phyloP scores from a whole-genome alignment of 441 rosid species.

The Pelargonium citronellum region DNA sequence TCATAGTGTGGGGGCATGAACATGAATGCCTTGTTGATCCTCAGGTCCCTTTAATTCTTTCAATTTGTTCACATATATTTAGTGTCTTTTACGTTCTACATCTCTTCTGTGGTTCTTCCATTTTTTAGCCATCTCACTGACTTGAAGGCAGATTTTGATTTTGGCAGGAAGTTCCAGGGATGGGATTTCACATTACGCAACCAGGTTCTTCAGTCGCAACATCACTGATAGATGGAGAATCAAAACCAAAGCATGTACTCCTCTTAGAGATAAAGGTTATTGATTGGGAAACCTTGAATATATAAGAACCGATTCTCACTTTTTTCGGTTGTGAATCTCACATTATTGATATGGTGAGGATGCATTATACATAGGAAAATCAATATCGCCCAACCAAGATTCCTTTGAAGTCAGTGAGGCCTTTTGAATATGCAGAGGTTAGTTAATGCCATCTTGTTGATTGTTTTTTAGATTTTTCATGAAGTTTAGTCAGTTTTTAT shows the following conservation, averaged over 20 bases:
- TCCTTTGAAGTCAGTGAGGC: constrained; percentile 91
- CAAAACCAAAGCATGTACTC: constrained; percentile 95
- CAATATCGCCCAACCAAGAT: constrained; percentile 97
- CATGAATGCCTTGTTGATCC: constrained; percentile 96
- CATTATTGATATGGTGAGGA: constrained; percentile 16
- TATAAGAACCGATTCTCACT: constrained; percentile 6
- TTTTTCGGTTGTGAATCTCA: constrained; percentile 15
- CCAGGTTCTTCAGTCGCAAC: constrained; percentile 98
- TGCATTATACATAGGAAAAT: constrained; percentile 53
- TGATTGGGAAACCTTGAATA: constrained; percentile 18
- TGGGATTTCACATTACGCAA: constrained; percentile 98
- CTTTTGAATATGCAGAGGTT: constrained; percentile 93
- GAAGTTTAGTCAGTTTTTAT: constrained; percentile 25
- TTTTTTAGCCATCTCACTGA: constrained; percentile 13
- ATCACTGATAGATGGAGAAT: constrained; percentile 93
- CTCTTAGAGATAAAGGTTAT: constrained; percentile 91
- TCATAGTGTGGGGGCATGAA: constrained; percentile 96
- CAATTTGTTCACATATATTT: constrained; percentile 4
- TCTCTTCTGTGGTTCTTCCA: background rate
- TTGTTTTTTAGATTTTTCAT: constrained; percentile 14
- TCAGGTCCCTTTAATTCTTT: constrained; percentile 46
- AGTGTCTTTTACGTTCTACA: too few species aligned
- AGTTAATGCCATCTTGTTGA: constrained; percentile 10
- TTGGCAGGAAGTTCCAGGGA: constrained; percentile 89
- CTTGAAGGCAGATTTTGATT: constrained; percentile 32